A percentile compares a stretch with the other conserved stretches of the same genome.
Evolutionary conservation across 2,329 filamentous ascomycete species (phyloP).

Genomic region (Falciphora oryzae): DNA sequence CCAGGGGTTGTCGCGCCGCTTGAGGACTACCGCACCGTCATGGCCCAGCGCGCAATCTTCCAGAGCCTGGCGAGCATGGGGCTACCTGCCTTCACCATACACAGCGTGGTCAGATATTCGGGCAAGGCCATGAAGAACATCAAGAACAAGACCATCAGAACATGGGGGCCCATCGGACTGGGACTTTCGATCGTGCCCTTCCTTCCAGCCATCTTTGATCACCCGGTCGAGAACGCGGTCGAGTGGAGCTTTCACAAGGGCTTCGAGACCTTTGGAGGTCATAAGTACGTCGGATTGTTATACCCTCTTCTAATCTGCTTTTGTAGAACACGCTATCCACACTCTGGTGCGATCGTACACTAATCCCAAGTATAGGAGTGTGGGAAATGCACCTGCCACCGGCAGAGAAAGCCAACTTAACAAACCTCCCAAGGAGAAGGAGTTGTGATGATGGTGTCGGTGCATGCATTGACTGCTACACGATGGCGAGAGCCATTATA

Average conservation of each 20-base stretch:
- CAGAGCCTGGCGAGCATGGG: constrained; percentile 91
- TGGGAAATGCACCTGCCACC: constrained; percentile 48
- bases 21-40: constrained; percentile 86
- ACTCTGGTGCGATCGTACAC: neutral
- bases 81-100: constrained; percentile 87
- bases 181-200: constrained; percentile 74
- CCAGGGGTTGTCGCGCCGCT: constrained; percentile 57
- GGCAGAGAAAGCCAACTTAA: constrained; percentile 45
- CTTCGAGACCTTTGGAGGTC: constrained; percentile 67
- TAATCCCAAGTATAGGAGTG: constrained; percentile 26
- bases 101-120: constrained; percentile 86
- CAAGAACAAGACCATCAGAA: constrained; percentile 70
- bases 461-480: too few species aligned
- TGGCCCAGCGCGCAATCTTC: constrained; percentile 86
- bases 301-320: neutral
- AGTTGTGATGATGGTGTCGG: constrained; percentile 25
- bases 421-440: constrained; percentile 39
- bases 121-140: constrained; percentile 76
- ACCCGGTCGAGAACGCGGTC: constrained; percentile 86
- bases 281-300: constrained; percentile 19
- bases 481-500: neutral
- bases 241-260: constrained; percentile 85
- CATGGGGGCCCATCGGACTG: constrained; percentile 87
- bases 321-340: neutral
- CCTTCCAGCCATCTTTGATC: constrained; percentile 78